A percentile compares a stretch with the other conserved stretches of the same genome.
Evolutionary conservation across 495 filamentous ascomycete genomes (phyloP).

Genomic region (Pseudoneurospora amorphoporcata): DNA sequence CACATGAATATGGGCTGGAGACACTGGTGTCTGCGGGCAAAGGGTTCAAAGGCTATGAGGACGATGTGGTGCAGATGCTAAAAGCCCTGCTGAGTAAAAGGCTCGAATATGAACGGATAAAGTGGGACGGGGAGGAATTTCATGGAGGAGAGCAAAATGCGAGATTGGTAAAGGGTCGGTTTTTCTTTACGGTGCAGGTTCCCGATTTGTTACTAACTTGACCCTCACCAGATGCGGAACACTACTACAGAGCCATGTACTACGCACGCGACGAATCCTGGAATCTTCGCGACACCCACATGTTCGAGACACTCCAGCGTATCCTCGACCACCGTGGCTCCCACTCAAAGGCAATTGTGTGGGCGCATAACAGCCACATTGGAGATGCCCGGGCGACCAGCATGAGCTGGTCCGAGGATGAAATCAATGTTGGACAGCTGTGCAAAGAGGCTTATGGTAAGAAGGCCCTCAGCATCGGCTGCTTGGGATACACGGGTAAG

Average conservation of each 20-base stretch:
- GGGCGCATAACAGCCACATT: slow-evolving; percentile 53
- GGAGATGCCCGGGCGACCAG: slow-evolving; percentile 48
- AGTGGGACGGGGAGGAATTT: slow-evolving; percentile 39
- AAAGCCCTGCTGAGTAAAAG: slow-evolving; percentile 33
- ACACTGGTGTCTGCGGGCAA: slow-evolving; percentile 20
- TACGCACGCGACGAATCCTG: slow-evolving; percentile 45
- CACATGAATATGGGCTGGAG: slow-evolving; percentile 42
- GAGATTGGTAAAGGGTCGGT: slow-evolving; percentile 34
- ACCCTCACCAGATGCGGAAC: slow-evolving; percentile 34
- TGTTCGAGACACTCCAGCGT: slow-evolving; percentile 45
- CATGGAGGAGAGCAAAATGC: slow-evolving; percentile 48
- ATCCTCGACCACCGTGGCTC: slow-evolving; percentile 33
- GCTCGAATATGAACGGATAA: slow-evolving; percentile 30
- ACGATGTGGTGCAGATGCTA: slow-evolving; percentile 38
- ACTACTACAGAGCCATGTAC: slow-evolving; percentile 51
- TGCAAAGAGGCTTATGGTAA: slow-evolving; percentile 40
- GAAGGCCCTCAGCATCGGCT: slow-evolving; percentile 42
- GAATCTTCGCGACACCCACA: slow-evolving; percentile 49
- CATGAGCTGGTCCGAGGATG: slow-evolving; percentile 40
- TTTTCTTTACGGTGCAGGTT: not conserved
- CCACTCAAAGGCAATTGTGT: slow-evolving; percentile 42
- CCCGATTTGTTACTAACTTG: not conserved
- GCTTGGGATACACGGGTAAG: slow-evolving; percentile 43
- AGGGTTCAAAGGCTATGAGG: slow-evolving; percentile 39
- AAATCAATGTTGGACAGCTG: slow-evolving; percentile 48